Evolutionary conservation across 2,329 filamentous ascomycete genomes (phyloP), one percentile per base, ranked within the genome.

Genomic region (Nemania sp.): DNA sequence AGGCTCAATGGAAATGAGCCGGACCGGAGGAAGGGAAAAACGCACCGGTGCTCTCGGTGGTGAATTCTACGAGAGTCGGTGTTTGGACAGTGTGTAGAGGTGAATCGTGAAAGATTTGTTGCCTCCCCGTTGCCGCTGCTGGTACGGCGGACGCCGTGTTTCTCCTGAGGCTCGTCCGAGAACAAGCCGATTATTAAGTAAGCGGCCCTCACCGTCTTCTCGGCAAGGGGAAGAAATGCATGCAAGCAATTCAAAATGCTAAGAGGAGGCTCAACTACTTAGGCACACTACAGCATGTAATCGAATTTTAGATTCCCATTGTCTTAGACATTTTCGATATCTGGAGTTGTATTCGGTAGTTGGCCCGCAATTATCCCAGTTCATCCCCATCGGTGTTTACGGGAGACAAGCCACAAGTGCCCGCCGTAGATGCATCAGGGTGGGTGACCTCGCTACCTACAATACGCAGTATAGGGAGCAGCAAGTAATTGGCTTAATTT

Each of bases 51-150:
- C 1, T 32, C 15, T 38, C 32, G n/a, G 41, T 38, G 24, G 41
- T 43, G 51, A 24, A 51, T 29, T 49, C 56, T 22, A 35, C 32
- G 22, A 49, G 13, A 35, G 45, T 8, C 56, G 56, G 66, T 61
- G 53, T 64, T 68, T 57, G 62, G 35, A 10, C 38, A 5, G 8
- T 52, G 49, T 18, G 26, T 24, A 32, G 1, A 18, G 20, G 24
- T 55, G 26, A 29, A 55, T 67, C 60, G n/a, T n/a, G 56, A 59
- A 49, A 54, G 65, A 60, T 67, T n/a, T 11, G 2, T 47, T 5
- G 49, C 7, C 59, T 45, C 26, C 24, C 13, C 18, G 22, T 52
- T 20, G 22, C 27, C 35, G 20, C n/a, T 47, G 35, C 53, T 10
- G 35, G 27, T 18, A 49, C 35, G 49, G 38, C 51, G 60, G 24